Conservation (phyloP, 2,329 filamentous ascomycete genomes). For the Monosporascus sp. region DNA sequence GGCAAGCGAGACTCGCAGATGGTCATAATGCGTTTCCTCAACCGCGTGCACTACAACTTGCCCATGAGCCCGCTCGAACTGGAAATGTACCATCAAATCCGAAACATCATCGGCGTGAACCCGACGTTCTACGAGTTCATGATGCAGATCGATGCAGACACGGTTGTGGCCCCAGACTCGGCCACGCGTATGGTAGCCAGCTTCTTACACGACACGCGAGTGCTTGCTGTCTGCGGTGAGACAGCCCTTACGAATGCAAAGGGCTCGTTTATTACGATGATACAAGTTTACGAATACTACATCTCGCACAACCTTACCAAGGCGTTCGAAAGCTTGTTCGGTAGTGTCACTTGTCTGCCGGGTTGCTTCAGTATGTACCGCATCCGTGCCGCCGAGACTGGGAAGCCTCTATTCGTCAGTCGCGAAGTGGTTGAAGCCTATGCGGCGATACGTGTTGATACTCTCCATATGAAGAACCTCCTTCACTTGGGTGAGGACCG, state of each 20-base stretch:
- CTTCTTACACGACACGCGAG: slow-evolving; percentile 83
- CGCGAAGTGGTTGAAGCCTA: slow-evolving; percentile 86
- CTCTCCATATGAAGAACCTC: slow-evolving; percentile 97
- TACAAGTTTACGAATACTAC: slow-evolving; percentile 99
- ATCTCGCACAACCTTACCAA: slow-evolving; percentile 97
- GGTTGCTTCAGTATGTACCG: slow-evolving; percentile 99
- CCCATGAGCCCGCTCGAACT: slow-evolving; percentile 95
- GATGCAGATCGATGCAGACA: slow-evolving; percentile 95
- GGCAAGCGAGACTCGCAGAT: slow-evolving; percentile 99
- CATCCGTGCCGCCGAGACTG: slow-evolving; percentile 86
- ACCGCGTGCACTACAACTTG: slow-evolving; percentile 96
- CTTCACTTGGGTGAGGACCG: slow-evolving; percentile 96
- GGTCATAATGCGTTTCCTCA: slow-evolving; percentile 97
- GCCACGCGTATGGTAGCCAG: slow-evolving; percentile 87
- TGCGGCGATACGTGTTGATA: slow-evolving; percentile 90
- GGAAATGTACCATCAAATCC: slow-evolving; percentile 97
- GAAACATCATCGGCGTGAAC: slow-evolving; percentile 98
- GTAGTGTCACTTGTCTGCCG: slow-evolving; percentile 93
- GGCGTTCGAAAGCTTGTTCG: slow-evolving; percentile 95
- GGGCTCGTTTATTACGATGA: slow-evolving; percentile 93
- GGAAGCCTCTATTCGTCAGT: slow-evolving; percentile 94
- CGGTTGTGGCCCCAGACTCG: slow-evolving; percentile 83
- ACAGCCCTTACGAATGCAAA: slow-evolving; percentile 91
- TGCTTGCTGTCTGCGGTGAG: slow-evolving; percentile 94
- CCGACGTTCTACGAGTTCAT: slow-evolving; percentile 98